Evolutionary conservation across 2,329 filamentous ascomycete species (phyloP), one percentile per base, ranked within the genome.

Genomic region (Aspergillus sp.): DNA sequence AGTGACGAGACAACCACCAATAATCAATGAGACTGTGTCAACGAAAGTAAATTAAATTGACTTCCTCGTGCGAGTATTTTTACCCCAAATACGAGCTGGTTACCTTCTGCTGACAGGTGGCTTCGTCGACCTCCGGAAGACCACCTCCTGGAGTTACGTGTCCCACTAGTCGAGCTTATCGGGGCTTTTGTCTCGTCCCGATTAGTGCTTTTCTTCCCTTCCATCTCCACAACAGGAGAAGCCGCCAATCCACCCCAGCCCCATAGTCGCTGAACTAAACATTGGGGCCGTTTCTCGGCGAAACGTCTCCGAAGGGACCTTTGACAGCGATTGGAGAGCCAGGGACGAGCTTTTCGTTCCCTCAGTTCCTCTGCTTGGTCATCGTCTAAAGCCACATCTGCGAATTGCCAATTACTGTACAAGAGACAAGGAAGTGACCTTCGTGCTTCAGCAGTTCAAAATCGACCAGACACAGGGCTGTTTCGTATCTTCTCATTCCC

Each of bases 231-330:
- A 51, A 62, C 58, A 50, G 24, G 32, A 24, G 44, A 48, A 57
- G 34, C 48, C 50, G 56, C 48, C 32, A 30, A 59, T 57, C 48
- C 53, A 32, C 45, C 9, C 38, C 24, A 43, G 17, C 13, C 22
- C 24, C 34, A 8, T 30, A 20, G 32, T 49, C n/a, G 36, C 32
- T 39, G 24, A 38, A 58, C 57, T 53, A 53, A 60, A 52, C 32
- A 50, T 53, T 60, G 61, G 62, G 62, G 56, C 61, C 53, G 49
- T 62, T 60, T 61, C 55, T 63, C 63, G 59, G 62, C 58, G 57
- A 52, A 44, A 39, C 22, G 30, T 55, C 56, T 59, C 56, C 61
- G 54, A 61, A 55, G n/a, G 30, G 57, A 52, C 55, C 57, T 55
- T 32, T 48, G 32, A 38, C 9, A 36, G 17, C 49, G 45, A 55